Evolutionary conservation across 257 asterid species (phyloP), one percentile per base, ranked within the genome.

Genomic region (Cynanchum wilfordii): DNA sequence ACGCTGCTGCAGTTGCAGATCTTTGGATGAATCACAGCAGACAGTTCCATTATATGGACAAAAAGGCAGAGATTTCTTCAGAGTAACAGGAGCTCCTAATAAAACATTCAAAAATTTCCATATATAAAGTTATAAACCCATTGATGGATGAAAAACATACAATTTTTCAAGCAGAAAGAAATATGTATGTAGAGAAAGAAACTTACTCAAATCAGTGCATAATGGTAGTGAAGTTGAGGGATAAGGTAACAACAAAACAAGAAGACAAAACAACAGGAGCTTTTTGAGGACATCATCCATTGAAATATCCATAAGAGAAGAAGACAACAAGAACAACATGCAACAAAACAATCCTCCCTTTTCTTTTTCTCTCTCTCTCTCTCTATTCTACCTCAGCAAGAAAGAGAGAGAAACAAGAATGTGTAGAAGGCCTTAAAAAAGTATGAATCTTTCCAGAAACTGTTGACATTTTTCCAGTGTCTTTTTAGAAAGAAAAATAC

Each of bases 201-300:
- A 82, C 97, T 88, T 87, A 94, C 99, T 87, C 85, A 78, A 74
- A 86, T 88, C 79, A 12, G 88, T 85, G 72, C 99, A 94, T 64
- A 86, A 73, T 38, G 99, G 97, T 10, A 86, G 81, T 42, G 99
- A 69, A 76, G 84, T 78, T 80, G 87, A 85, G 63, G 78, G 89
- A 70, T 54, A 83, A 72, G 85, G 83, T 72, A 78, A 75, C 77
- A 85, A 64, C 76, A 85, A 64, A 65, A 89, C 71, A 71, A 93
- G 85, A 7, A 85, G 80, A 80, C 71, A 79, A 60, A 83, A 55
- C 45, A 84, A 65, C 22, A 58, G 59, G 77, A 84, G 57, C 69
- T 76, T 5, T 7, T 44, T 76, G 36, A 79, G 13, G 47, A 60
- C 10, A 75, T 57, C 71, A 66, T 74, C 88, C 96, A 86, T 88